phyloP scores from a whole-genome alignment of 306 rosid genomes.

The Sophora flavescens region DNA sequence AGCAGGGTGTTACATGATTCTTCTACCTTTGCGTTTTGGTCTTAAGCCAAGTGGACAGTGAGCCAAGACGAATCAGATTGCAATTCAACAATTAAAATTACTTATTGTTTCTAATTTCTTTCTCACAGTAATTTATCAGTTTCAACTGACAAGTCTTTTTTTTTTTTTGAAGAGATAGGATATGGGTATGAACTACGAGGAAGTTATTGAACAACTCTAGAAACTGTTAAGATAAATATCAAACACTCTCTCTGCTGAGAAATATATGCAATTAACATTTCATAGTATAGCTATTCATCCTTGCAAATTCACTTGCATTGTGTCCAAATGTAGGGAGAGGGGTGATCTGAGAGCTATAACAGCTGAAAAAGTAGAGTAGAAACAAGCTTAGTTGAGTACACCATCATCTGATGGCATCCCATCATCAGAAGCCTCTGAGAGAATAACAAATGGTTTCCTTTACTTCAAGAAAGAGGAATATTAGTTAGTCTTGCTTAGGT shows the following conservation, averaged over 20 bases:
- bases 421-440: constrained; percentile 77
- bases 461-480: constrained; percentile 93
- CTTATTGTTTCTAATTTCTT: no score
- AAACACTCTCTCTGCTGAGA: constrained; percentile 10
- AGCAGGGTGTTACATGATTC: no score
- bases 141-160: constrained; percentile 23
- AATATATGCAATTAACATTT: background rate
- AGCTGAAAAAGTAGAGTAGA: constrained; percentile 77
- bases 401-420: constrained; percentile 45
- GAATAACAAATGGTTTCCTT: constrained; percentile 77
- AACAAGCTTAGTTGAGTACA: constrained; percentile 71
- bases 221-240: constrained; percentile 76
- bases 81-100: no score
- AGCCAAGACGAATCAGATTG: no score
- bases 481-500: constrained; percentile 83
- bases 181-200: constrained; percentile 87
- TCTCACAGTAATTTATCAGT: no score
- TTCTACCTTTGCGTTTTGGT: no score
- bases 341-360: constrained; percentile 68
- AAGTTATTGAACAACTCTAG: constrained; percentile 84
- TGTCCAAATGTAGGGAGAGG: constrained; percentile 65
- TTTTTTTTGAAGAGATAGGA: constrained; percentile 63
- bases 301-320: background rate
- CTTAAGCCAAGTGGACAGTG: no score
- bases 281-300: background rate